phyloP scores from a whole-genome alignment of 164 flowering plant species.

The Stephania japonica region DNA sequence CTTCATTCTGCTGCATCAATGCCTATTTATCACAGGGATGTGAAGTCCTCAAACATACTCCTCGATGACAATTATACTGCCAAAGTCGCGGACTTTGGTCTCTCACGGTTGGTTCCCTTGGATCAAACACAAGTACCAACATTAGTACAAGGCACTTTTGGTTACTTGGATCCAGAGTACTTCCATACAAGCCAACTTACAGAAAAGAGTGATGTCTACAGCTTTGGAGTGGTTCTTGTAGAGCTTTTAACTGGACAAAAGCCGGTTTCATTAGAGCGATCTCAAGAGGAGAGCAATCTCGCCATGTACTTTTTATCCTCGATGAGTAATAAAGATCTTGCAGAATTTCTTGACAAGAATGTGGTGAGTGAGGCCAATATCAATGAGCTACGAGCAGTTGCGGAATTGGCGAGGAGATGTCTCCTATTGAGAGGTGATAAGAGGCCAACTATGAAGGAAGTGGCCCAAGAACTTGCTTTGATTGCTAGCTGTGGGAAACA shows the following conservation, averaged over 20 bases:
- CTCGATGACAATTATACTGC: neutral
- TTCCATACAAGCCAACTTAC: slow-evolving; percentile 2
- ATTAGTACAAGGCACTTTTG: slow-evolving; percentile 1
- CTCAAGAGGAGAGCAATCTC: neutral
- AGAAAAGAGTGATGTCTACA: slow-evolving; percentile 1
- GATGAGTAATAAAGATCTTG: neutral
- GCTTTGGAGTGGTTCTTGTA: slow-evolving; percentile 1
- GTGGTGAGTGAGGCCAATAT: neutral
- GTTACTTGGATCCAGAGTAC: neutral
- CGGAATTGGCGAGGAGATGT: neutral
- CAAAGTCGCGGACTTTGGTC: neutral
- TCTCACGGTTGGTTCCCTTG: neutral
- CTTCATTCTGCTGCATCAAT: slow-evolving; percentile 38
- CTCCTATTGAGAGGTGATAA: neutral
- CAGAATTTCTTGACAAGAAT: neutral
- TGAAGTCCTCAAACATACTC: neutral
- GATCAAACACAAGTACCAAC: slow-evolving; percentile 3
- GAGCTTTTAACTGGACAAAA: slow-evolving; percentile 1
- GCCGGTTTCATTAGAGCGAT: neutral
- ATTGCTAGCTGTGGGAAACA: neutral
- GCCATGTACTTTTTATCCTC: neutral
- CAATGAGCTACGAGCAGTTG: neutral
- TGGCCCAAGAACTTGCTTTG: neutral
- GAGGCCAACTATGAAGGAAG: neutral
- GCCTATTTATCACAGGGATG: slow-evolving; percentile 13